A percentile compares a stretch with the other conserved stretches of the same genome.
Conservation (phyloP, 495 filamentous ascomycete species). For the Lophium mytilinum region DNA sequence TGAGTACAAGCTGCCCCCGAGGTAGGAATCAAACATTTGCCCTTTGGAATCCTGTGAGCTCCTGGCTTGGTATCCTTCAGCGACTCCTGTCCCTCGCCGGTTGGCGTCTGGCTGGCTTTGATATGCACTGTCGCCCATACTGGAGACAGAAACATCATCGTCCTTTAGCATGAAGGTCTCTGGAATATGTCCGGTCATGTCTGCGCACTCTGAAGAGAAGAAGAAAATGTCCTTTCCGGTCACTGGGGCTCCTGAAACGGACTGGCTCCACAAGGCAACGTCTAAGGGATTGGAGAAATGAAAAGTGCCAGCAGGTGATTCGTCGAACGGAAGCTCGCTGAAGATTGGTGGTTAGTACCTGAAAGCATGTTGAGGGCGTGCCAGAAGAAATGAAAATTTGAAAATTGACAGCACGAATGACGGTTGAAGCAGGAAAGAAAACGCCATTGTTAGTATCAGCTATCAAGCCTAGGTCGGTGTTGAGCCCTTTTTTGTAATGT, state of each 20-base stretch:
- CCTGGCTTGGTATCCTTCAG: constrained; percentile 11
- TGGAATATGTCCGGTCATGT: constrained; percentile 5
- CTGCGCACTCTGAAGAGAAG: constrained; percentile 4
- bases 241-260: constrained; percentile 16
- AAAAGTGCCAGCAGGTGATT: constrained; percentile 11
- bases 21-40: constrained; percentile 12
- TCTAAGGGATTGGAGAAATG: constrained; percentile 15
- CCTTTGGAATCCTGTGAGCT: constrained; percentile 8
- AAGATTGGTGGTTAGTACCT: constrained; percentile 18
- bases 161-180: constrained; percentile 16
- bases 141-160: constrained; percentile 20
- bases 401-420: neutral
- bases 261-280: constrained; percentile 28
- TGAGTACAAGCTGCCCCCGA: constrained; percentile 33
- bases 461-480: neutral
- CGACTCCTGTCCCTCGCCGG: constrained; percentile 2
- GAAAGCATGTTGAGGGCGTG: neutral
- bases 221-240: constrained; percentile 18
- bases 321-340: constrained; percentile 22
- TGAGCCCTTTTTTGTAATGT: neutral
- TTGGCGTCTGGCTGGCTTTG: constrained; percentile 20
- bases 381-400: constrained; percentile 14
- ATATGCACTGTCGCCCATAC: constrained; percentile 26
- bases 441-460: constrained; percentile 3
- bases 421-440: neutral